Percentiles rank a stretch among this genome's conserved stretches.
Evolutionary conservation across 768 basidiomycete species (phyloP).

Genomic region (Tephrocybe sp.): DNA sequence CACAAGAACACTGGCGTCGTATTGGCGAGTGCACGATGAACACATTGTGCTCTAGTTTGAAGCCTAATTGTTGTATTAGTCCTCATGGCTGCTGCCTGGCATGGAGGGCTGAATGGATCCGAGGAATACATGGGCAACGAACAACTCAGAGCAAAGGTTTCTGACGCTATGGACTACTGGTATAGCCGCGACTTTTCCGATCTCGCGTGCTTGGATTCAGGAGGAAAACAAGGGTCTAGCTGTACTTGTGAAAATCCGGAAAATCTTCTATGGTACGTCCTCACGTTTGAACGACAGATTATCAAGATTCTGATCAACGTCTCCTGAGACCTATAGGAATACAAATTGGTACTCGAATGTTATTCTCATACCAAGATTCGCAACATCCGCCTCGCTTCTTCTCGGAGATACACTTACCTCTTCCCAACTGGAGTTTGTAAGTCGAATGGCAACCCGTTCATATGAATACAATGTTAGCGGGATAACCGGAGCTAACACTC

Average conservation of each 20-base stretch:
- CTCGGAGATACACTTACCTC: constrained; percentile 35
- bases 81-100: constrained; percentile 50
- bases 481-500: constrained; percentile 54
- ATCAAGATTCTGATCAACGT: neutral
- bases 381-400: constrained; percentile 49
- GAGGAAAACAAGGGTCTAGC: constrained; percentile 32
- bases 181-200: constrained; percentile 50
- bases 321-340: no score
- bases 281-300: constrained; percentile 4
- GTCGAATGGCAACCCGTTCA: constrained; percentile 40
- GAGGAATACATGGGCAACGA: constrained; percentile 36
- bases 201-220: constrained; percentile 43
- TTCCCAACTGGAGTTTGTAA: constrained; percentile 34
- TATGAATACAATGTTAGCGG: constrained; percentile 42
- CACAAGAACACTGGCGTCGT: constrained; percentile 49
- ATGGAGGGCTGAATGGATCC: constrained; percentile 43
- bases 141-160: constrained; percentile 30
- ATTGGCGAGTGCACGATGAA: constrained; percentile 29
- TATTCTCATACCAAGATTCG: constrained; percentile 50
- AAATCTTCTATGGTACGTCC: constrained; percentile 24
- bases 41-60: neutral
- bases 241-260: constrained; percentile 52
- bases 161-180: constrained; percentile 50
- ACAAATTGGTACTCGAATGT: constrained; percentile 56
- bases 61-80: constrained; percentile 26